These are phyloP conservation scores for Herpotrichia juniperi DNA, from an alignment of 2,329 filamentous ascomycete species.

Conservation along the genomic window DNA sequence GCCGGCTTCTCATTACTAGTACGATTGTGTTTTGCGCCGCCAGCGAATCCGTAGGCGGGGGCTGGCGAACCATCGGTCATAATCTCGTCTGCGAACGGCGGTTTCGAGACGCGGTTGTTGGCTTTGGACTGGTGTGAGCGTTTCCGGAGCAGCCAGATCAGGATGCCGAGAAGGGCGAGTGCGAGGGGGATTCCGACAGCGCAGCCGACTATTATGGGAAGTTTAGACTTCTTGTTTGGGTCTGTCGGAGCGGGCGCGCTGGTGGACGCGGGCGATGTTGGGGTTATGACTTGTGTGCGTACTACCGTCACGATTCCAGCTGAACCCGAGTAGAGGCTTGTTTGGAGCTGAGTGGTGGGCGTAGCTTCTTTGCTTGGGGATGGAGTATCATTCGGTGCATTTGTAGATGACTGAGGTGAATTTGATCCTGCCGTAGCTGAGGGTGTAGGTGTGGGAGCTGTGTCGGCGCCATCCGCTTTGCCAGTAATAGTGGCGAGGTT, in stretches of 20 bases:
- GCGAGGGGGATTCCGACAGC: constrained; percentile 44
- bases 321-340: constrained; percentile 29
- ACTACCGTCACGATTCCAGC: constrained; percentile 29
- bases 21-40: constrained; percentile 28
- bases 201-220: constrained; percentile 40
- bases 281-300: constrained; percentile 21
- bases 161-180: constrained; percentile 35
- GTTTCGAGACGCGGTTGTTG: constrained; percentile 19
- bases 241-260: constrained; percentile 8
- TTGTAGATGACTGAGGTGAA: constrained; percentile 12
- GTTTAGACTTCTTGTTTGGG: constrained; percentile 30
- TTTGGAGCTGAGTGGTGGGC: constrained; percentile 31
- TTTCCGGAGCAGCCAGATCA: constrained; percentile 41
- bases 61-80: background rate
- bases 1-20: constrained; percentile 17
- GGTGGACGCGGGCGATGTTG: constrained; percentile 5
- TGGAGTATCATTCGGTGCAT: constrained; percentile 3
- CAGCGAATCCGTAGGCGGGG: constrained; percentile 17
- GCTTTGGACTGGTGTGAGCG: constrained; percentile 28
- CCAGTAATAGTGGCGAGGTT: constrained; percentile 36
- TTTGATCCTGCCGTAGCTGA: constrained; percentile 8
- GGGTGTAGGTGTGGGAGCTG: constrained; percentile 16
- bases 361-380: constrained; percentile 9
- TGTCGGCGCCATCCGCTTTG: constrained; percentile 15
- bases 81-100: constrained; percentile 9